phyloP scores from a whole-genome alignment of 192 early-diverging fungal species.

The Piromyces finnis region DNA sequence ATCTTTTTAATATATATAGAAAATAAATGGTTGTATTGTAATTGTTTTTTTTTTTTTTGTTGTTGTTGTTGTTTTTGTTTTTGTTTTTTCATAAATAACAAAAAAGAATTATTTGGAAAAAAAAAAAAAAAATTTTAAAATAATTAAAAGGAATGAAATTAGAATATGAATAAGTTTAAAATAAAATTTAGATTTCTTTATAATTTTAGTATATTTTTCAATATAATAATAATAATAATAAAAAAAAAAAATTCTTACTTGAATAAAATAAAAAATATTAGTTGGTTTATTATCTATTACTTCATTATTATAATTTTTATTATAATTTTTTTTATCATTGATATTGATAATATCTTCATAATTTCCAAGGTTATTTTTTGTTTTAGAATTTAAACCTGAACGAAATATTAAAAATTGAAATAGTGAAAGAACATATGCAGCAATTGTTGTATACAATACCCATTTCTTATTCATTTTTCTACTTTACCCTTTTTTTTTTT shows the following conservation, averaged over 20 bases:
- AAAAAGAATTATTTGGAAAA: too few species aligned
- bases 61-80: too few species aligned
- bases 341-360: not conserved
- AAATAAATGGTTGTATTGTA: not conserved
- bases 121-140: too few species aligned
- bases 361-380: not conserved
- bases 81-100: too few species aligned
- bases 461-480: not conserved
- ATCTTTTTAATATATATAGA: constrained; percentile 18
- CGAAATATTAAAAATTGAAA: not conserved
- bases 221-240: too few species aligned
- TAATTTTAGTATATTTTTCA: too few species aligned
- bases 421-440: not conserved
- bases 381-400: not conserved
- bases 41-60: not conserved
- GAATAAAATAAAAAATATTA: constrained; percentile 49
- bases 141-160: too few species aligned
- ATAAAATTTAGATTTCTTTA: too few species aligned
- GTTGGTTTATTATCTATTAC: constrained; percentile 30
- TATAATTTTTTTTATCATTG: not conserved
- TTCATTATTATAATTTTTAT: not conserved
- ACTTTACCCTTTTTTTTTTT: too few species aligned
- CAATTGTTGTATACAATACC: not conserved
- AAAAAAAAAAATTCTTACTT: constrained; percentile 26
- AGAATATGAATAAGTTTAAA: too few species aligned